Evolutionary conservation across 1,139 yeast genomes (phyloP).

Genomic region (Diutina pseudorugosa): DNA sequence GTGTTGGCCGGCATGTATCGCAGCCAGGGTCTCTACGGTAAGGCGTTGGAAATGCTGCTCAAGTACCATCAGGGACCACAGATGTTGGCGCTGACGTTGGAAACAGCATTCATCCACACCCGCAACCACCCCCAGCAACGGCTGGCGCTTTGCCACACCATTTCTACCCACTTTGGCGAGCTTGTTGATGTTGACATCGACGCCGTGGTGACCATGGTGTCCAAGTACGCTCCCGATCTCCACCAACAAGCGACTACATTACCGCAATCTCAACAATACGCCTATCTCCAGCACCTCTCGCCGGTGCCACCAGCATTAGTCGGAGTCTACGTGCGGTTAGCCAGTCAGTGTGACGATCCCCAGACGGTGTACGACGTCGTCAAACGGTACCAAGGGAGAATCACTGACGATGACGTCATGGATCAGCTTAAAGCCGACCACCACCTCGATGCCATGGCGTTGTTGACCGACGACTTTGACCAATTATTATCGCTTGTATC

Average conservation of each 20-base stretch:
- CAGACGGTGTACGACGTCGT: background rate
- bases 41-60: constrained; percentile 32
- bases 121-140: constrained; percentile 18
- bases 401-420: background rate
- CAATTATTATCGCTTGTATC: background rate
- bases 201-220: constrained; percentile 25
- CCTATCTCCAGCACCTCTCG: background rate
- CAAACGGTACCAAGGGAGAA: background rate
- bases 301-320: background rate
- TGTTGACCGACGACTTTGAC: background rate
- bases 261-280: background rate
- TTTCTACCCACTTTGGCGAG: constrained; percentile 23
- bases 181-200: constrained; percentile 23
- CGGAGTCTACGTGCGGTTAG: background rate
- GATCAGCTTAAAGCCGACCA: background rate
- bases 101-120: constrained; percentile 24
- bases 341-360: background rate
- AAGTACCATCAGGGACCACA: constrained; percentile 7
- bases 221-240: constrained; percentile 23
- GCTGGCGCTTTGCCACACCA: constrained; percentile 19
- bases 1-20: constrained; percentile 50
- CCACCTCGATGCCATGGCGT: background rate
- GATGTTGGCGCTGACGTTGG: constrained; percentile 16
- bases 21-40: constrained; percentile 37
- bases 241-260: constrained; percentile 12